Base-by-base conservation (phyloP, 257 asterid genomes). In the Solanum pennellii region DNA sequence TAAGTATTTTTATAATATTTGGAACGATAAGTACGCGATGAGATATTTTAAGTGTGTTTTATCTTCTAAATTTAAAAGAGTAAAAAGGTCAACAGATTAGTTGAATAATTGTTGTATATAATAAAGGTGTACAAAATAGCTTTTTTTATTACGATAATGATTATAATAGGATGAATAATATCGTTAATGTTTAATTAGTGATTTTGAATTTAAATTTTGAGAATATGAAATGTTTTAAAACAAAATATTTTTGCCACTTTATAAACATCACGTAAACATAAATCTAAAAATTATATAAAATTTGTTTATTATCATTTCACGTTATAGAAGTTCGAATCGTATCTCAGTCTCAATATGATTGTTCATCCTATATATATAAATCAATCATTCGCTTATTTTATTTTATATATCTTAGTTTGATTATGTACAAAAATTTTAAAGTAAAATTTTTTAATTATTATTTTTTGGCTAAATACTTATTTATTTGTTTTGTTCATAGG, bases 401-500 rank as follows among this genome's bases (percentile, higher is more conserved):
- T 44, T 5, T 12, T 1, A 12, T 66, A 1, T 33, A 2, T 18
- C 7, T 33, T 72, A 72, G 0, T 72, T 72, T 33, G 9, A 72
- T 11, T 4, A 9, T 1, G 6, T 2, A 33, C 1, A 0, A 9
- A 72, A 9, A 18, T 33, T 31, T 31, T 33, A 33, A 33, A 33
- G 35, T 33, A 33, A 0, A 0, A 6, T 25, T 14, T 16, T 9
- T 9, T 33, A 0, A 37, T 9, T 0, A 69, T 25, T 10, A 10
- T 1, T 21, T 73, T 73, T 27, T 12, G n/a, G 11, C 56, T 23
- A 75, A 75, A 23, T 35, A 7, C 33, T 39, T 20, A 41, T 45
- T 47, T 73, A 42, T 42, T 77, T 77, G 2, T 14, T 41, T 41
- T 77, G 75, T n/a, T 77, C 92, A 3, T 92, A 96, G 99, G 99